Conservation (phyloP, 2,329 filamentous ascomycete species). For the Sphaerulina musiva region DNA sequence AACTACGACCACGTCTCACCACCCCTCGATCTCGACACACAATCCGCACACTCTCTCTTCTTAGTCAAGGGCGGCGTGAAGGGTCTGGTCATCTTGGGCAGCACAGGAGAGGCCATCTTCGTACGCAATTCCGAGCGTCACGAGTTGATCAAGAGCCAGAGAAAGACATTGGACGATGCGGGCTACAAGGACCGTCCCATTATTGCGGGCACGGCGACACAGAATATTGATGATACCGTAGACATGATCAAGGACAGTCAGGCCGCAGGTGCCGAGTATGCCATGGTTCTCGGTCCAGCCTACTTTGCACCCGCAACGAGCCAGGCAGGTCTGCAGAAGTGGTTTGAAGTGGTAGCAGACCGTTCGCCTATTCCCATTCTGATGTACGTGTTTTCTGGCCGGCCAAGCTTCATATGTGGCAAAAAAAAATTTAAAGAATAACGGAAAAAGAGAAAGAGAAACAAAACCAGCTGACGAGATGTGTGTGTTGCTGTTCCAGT, state of each 20-base stretch:
- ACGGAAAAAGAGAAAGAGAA: no score
- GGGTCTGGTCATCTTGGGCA: slow-evolving; percentile 57
- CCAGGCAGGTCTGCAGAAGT: slow-evolving; percentile 54
- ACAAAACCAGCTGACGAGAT: not conserved
- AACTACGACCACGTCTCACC: slow-evolving; percentile 43
- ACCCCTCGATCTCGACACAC: slow-evolving; percentile 52
- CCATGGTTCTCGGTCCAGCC: slow-evolving; percentile 57
- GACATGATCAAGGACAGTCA: slow-evolving; percentile 51
- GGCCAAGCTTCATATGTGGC: not conserved
- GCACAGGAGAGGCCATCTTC: slow-evolving; percentile 59
- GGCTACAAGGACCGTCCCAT: slow-evolving; percentile 55
- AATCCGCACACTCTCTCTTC: slow-evolving; percentile 53
- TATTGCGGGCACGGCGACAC: slow-evolving; percentile 56
- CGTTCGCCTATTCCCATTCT: slow-evolving; percentile 54
- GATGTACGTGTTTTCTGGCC: slow-evolving; percentile 45
- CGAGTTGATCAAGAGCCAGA: slow-evolving; percentile 50
- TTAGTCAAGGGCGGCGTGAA: slow-evolving; percentile 55
- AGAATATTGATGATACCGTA: slow-evolving; percentile 57
- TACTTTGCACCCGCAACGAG: slow-evolving; percentile 57
- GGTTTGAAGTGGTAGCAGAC: slow-evolving; percentile 58
- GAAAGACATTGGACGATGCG: slow-evolving; percentile 49
- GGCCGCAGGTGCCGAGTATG: slow-evolving; percentile 55
- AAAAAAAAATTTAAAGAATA: no score
- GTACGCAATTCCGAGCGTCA: slow-evolving; percentile 53
- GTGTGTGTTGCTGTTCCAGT: slow-evolving; percentile 31